Evolutionary conservation across 2,329 filamentous ascomycete genomes (phyloP).

Genomic region (Huntiella bhutanensis): DNA sequence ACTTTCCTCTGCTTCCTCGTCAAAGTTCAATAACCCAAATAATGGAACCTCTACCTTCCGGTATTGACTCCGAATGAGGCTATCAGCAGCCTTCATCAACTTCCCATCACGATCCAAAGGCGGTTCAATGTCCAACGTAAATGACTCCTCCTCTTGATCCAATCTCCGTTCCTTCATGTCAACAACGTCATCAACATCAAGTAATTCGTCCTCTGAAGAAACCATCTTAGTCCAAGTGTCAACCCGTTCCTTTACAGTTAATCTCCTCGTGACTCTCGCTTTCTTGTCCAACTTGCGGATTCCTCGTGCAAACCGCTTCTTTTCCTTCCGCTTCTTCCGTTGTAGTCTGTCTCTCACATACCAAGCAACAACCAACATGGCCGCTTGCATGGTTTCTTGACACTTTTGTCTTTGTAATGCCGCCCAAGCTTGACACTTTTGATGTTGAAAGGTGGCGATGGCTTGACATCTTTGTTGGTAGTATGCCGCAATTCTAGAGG

Average conservation of each 20-base stretch:
- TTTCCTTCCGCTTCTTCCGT: slow-evolving; percentile 23
- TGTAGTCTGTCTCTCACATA: slow-evolving; percentile 29
- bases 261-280: neutral
- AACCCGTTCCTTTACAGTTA: neutral
- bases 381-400: slow-evolving; percentile 29
- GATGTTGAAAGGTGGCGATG: slow-evolving; percentile 27
- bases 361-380: slow-evolving; percentile 31
- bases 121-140: slow-evolving; percentile 23
- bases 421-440: slow-evolving; percentile 29
- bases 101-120: slow-evolving; percentile 24
- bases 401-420: slow-evolving; percentile 27
- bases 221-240: neutral
- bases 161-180: slow-evolving; percentile 20
- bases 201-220: slow-evolving; percentile 14
- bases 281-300: slow-evolving; percentile 17
- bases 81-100: slow-evolving; percentile 26
- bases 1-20: slow-evolving; percentile 25
- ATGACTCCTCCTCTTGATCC: slow-evolving; percentile 23
- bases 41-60: slow-evolving; percentile 27
- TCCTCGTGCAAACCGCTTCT: slow-evolving; percentile 23
- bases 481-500: slow-evolving; percentile 27
- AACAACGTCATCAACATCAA: slow-evolving; percentile 16
- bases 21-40: slow-evolving; percentile 26
- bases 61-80: slow-evolving; percentile 29
- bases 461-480: slow-evolving; percentile 30